These are phyloP conservation scores for Lasiodiplodia hormozganensis DNA, from an alignment of 2,329 filamentous ascomycete genomes.

Conservation along the genomic window DNA sequence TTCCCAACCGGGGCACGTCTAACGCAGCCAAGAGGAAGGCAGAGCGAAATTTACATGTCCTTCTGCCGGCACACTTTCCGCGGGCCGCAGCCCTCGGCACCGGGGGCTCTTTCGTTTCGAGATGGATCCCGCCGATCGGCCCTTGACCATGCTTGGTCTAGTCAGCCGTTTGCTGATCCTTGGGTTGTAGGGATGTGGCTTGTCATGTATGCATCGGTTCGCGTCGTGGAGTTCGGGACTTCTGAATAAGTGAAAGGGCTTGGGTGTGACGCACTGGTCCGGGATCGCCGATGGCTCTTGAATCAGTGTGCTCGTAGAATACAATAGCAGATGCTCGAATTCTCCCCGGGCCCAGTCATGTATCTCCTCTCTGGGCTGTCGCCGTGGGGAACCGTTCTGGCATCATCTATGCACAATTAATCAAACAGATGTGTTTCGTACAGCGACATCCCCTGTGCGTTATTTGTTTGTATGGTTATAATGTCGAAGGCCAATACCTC, in stretches of 20 bases:
- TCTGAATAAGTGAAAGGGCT: not conserved
- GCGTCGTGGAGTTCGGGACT: not conserved
- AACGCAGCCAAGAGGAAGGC: not conserved
- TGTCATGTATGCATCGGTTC: not conserved
- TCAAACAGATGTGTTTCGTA: too few relatives aligned
- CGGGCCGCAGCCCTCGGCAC: not conserved
- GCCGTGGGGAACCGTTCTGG: too few relatives aligned
- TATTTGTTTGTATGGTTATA: too few relatives aligned
- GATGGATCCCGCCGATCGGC: conserved; percentile 3
- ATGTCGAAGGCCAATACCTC: not conserved
- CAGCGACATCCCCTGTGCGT: too few relatives aligned
- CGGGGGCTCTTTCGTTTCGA: not conserved
- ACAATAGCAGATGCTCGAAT: too few relatives aligned
- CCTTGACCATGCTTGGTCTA: not conserved
- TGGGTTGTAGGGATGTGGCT: not conserved
- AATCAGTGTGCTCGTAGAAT: too few relatives aligned
- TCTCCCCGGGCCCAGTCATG: too few relatives aligned
- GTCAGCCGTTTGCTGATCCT: not conserved
- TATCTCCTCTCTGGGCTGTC: too few relatives aligned
- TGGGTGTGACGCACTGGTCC: not conserved
- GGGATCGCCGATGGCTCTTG: not conserved
- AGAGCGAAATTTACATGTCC: not conserved
- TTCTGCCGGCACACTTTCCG: not conserved
- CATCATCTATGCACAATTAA: too few relatives aligned
- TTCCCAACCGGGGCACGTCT: not conserved